Evolutionary conservation across 495 filamentous ascomycete species (phyloP), one percentile per base, ranked within the genome.

Genomic region (Penicillium samsonianum): DNA sequence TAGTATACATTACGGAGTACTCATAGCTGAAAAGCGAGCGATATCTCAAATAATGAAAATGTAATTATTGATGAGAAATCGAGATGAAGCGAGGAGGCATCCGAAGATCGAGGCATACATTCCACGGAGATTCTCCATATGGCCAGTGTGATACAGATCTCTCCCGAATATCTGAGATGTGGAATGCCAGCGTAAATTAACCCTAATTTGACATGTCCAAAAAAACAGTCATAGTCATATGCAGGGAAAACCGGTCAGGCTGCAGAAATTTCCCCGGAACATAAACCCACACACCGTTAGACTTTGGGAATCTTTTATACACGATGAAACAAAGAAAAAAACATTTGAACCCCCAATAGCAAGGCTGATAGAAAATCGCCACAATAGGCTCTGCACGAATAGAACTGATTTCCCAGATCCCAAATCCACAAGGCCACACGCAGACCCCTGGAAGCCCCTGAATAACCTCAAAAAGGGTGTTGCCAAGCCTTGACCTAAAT

Each of bases 401-500:
- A 19, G 26, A 26, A 50, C 31, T 17, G 6, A 17, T 16, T 50
- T 38, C 12, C 12, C 28, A 50, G 48, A 50, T 23, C 47, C 19
- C 25, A n/a, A 47, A 30, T 30, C 45, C 26, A 47, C 16, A 47
- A 26, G 2, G n/a, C 42, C 48, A 41, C 20, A 11, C 40, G 20
- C 42, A 42, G 10, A 44, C 51, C 35, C 43, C 30, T 50, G 37
- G 52, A 56, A 42, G 26, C 50, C 58, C 58, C 57, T 65, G 59
- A 62, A 60, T 59, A 67, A 55, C 59, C 64, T 61, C 61, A 61
- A 44, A 57, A 59, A 48, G 52, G 50, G 58, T 53, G 33, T 48
- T 26, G 64, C 59, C 65, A 62, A 65, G 65, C 50, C 48, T 61
- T n/a, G 38, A 12, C 38, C 40, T 46, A 41, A 57, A 47, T 33